Evolutionary conservation across 768 basidiomycete species (phyloP), one percentile per base, ranked within the genome.

Genomic region (Lactarius vividus): DNA sequence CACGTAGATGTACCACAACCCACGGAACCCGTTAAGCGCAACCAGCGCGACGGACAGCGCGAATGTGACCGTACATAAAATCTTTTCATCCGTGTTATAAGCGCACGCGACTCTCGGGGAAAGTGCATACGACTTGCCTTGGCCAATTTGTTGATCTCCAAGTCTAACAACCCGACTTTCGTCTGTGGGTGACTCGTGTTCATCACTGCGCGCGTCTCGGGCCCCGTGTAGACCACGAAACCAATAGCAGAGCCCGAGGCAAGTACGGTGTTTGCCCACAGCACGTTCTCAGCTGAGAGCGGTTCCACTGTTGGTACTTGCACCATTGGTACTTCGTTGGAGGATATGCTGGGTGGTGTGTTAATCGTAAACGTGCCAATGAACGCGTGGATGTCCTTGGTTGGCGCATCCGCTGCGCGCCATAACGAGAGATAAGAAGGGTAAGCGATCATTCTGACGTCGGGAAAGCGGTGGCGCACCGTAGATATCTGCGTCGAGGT

Each of bases 261-360:
- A 35, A 99, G 83, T 3, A 99, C 97, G 0, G 97, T 98, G 75
- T 98, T 98, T 0, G 96, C 85, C 96, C 97, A 99, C 5, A 99
- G 81, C 46, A 96, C 83, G 76, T 98, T 98, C 75, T 98, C 96
- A 0, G 92, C 94, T 0, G 92, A 92, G n/a, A 99, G 79, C 0
- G 96, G 93, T 49, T 90, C 89, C 23, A 94, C 83, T 0, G 82
- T 84, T 5, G 81, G 80, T 0, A 78, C 63, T 20, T 73, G 73
- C 0, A 76, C 71, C 75, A 75, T 74, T 4, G 84, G 69, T 62
- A 82, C 73, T 76, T 82, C 71, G 63, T 74, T 70, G 18, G 68
- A 63, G 3, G 75, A 67, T 11, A 70, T 63, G n/a, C 72, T 64
- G 0, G 78, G 78, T 0, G 82, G 82, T 20, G 82, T 81, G 69